phyloP scores from a whole-genome alignment of 2,329 filamentous ascomycete genomes.

The Hymenoscyphus occultus region DNA sequence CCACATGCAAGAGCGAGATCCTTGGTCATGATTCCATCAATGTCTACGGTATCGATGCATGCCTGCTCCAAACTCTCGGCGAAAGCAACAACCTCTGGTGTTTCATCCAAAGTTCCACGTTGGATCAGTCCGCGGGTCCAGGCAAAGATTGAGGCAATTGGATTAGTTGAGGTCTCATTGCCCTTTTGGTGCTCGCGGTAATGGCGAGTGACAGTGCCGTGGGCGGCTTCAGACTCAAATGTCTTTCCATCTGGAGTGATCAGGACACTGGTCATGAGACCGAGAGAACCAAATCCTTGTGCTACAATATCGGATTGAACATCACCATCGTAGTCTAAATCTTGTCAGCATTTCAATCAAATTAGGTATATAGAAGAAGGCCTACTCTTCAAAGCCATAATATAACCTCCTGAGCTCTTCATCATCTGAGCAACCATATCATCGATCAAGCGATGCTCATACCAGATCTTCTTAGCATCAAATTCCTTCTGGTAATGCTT shows the following conservation, averaged over 20 bases:
- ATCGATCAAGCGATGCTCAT: constrained; percentile 98
- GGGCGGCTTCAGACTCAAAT: constrained; percentile 95
- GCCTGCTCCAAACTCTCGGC: constrained; percentile 90
- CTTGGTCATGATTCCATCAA: constrained; percentile 74
- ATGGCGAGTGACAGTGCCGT: constrained; percentile 97
- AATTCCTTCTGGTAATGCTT: constrained; percentile 82
- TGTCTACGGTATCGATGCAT: constrained; percentile 53
- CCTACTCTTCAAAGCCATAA: constrained; percentile 97
- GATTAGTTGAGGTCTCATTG: constrained; percentile 95
- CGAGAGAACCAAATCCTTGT: constrained; percentile 95
- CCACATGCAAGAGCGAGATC: constrained; percentile 94
- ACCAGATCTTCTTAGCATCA: constrained; percentile 92
- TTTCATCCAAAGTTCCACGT: constrained; percentile 87
- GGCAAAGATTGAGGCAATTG: constrained; percentile 97
- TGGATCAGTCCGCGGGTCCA: constrained; percentile 95
- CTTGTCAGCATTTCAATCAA: constrained; percentile 20
- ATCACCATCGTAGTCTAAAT: constrained; percentile 92
- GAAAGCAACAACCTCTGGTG: constrained; percentile 88
- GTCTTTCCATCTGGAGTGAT: constrained; percentile 96
- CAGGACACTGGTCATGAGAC: constrained; percentile 96
- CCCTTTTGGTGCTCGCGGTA: constrained; percentile 99
- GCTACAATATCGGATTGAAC: constrained; percentile 98
- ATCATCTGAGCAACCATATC: constrained; percentile 99
- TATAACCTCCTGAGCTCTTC: constrained; percentile 93
- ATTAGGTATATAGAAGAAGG: constrained; percentile 24